A percentile compares a stretch with the other conserved stretches of the same genome.
Conservation (phyloP, 2,329 filamentous ascomycete species). For the Metarhizium brunneum region DNA sequence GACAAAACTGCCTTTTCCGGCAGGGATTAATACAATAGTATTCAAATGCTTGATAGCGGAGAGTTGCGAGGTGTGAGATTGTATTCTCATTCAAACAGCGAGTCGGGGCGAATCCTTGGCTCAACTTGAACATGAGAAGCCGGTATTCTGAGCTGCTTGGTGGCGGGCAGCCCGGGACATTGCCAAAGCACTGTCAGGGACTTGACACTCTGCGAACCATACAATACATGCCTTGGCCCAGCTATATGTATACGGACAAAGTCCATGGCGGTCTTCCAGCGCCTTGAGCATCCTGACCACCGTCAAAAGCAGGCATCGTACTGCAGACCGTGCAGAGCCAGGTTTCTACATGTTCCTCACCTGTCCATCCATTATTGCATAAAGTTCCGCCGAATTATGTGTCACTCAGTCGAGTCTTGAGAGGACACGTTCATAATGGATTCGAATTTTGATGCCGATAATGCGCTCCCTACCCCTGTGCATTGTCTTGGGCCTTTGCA, state of each 20-base stretch:
- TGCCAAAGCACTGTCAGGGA: not conserved
- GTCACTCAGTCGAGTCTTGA: too few species aligned
- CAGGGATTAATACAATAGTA: conserved; percentile 1
- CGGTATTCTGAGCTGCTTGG: not conserved
- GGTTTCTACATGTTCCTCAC: not conserved
- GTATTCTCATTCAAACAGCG: not conserved
- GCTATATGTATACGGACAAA: not conserved
- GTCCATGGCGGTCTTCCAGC: not conserved
- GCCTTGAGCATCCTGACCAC: not conserved
- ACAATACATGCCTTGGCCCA: too few species aligned
- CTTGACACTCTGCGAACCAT: too few species aligned
- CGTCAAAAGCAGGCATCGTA: not conserved
- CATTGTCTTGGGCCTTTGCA: too few species aligned
- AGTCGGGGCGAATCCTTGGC: not conserved
- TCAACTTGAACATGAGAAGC: not conserved
- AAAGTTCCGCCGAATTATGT: too few species aligned
- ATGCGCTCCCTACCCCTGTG: too few species aligned
- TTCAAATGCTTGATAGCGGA: not conserved
- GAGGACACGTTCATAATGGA: too few species aligned
- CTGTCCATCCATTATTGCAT: too few species aligned
- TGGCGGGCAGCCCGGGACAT: not conserved
- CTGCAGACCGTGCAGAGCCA: not conserved
- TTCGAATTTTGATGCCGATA: too few species aligned
- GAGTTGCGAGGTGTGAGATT: not conserved
- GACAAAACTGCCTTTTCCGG: not conserved